Base-by-base conservation (phyloP, 2,329 filamentous ascomycete genomes). In the Colletotrichum sp. region DNA sequence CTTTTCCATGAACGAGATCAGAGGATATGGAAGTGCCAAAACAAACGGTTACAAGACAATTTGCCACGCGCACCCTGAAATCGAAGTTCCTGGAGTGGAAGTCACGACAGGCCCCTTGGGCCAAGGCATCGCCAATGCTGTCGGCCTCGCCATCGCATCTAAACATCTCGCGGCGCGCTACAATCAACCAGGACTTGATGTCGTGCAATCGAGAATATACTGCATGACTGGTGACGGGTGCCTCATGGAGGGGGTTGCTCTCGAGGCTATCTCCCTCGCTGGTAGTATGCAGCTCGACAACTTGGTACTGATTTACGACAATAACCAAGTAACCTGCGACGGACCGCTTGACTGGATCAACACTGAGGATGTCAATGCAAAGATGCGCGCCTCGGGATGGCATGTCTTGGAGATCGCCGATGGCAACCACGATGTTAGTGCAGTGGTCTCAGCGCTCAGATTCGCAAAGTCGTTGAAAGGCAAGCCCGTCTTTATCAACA, bases 251-350 rank as follows among this genome's bases (percentile, higher is more conserved):
- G 90, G 90, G 16, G 89, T 91, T 2, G 89, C 84, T 0, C 82
- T 90, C 4, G 90, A 92, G 77, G 88, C 90, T 0, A 87, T 92
- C 55, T 88, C 87, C 0, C 83, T 90, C 16, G 90, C 89, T 16
- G 89, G 89, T 1, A 89, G 89, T 79, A 82, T 87, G 77, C 84
- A 84, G 65, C 82, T 92, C 4, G 87, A 90, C 79, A 91, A 91
- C 79, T 80, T 92, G 18, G 87, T 86, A 1, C 79, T 91, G 16
- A 87, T 91, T 24, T 91, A 91, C 76, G 90, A 92, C 79, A 91
- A 92, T 79, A 91, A 92, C 79, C 87, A 89, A 75, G 85, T 92
- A 39, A 91, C 89, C 7, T 91, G 89, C 72, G 90, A 91, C 71
- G 90, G 90, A 2, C 86, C 86, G 0, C 86, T 91, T 0, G 88